These are phyloP conservation scores for Hordeum marinum DNA, from an alignment of 176 grass and related monocot species.

Conservation along the genomic window DNA sequence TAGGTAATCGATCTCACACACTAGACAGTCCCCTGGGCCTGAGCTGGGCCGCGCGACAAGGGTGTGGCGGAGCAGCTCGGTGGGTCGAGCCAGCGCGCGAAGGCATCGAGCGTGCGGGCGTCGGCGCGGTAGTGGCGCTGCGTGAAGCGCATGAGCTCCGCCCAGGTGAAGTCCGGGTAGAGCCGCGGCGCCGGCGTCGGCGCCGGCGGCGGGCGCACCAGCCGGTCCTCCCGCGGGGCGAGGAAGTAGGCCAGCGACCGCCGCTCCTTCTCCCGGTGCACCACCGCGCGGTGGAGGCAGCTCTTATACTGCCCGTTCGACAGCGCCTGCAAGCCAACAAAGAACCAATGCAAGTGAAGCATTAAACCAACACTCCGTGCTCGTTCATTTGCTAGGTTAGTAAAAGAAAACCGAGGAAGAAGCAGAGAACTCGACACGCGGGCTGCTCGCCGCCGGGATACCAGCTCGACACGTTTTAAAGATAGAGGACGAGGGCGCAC, in stretches of 20 bases:
- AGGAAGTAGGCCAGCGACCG: conserved; percentile 85
- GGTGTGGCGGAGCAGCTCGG: not conserved
- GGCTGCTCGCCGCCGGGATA: too few relatives aligned
- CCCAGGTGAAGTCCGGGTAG: conserved; percentile 91
- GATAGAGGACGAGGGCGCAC: not conserved
- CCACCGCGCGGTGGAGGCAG: conserved; percentile 82
- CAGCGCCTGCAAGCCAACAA: conserved; percentile 48
- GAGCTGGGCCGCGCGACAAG: not conserved
- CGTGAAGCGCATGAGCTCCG: conserved; percentile 60
- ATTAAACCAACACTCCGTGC: too few relatives aligned
- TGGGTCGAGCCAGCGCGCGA: conserved; percentile 43
- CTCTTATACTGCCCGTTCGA: conserved; percentile 87
- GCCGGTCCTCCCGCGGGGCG: conserved; percentile 57
- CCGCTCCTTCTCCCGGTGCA: conserved; percentile 57
- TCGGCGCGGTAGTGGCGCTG: conserved; percentile 73
- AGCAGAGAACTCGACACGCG: too few relatives aligned
- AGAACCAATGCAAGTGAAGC: too few relatives aligned
- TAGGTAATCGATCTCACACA: not conserved
- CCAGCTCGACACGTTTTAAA: not conserved
- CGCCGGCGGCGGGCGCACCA: conserved; percentile 48
- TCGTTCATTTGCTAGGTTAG: too few relatives aligned
- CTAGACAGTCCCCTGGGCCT: conserved; percentile 4
- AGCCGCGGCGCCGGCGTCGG: not conserved
- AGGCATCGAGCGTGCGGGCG: conserved; percentile 56
- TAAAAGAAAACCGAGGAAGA: too few relatives aligned